Percentiles rank a stretch among this genome's conserved stretches.
Evolutionary conservation across 2,329 filamentous ascomycete genomes (phyloP).

Genomic region (Talaromyces rugulosus): DNA sequence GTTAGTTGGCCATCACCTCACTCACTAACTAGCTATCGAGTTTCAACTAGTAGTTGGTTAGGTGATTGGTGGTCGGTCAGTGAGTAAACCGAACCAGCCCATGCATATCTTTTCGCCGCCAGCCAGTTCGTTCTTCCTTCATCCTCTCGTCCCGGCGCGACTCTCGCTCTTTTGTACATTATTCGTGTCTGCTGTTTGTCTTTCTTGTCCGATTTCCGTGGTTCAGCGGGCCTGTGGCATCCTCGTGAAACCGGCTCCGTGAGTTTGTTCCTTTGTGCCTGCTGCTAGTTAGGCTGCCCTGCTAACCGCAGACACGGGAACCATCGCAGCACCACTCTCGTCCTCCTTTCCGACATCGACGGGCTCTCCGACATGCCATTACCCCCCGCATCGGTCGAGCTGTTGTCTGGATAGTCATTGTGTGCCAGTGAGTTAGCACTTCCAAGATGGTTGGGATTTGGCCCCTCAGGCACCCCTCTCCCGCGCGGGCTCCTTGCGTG

Average conservation of each 20-base stretch:
- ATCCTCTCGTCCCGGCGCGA: not conserved
- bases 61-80: not conserved
- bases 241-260: not conserved
- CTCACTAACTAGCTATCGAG: not conserved
- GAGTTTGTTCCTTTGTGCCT: not conserved
- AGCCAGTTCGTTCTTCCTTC: not conserved
- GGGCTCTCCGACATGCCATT: not conserved
- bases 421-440: not conserved
- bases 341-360: not conserved
- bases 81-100: not conserved
- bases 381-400: not conserved
- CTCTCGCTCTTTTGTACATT: not conserved
- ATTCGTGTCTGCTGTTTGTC: not conserved
- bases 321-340: not conserved
- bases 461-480: conserved; percentile 12
- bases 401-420: not conserved
- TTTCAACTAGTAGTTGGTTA: not conserved
- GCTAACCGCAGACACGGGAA: not conserved
- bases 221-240: not conserved
- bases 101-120: not conserved
- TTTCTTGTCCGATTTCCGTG: not conserved
- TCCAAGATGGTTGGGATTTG: not conserved
- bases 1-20: not conserved
- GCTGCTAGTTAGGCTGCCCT: not conserved
- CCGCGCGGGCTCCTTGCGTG: conserved; percentile 6